phyloP scores from a whole-genome alignment of 192 early-diverging fungal genomes.

The Dimargaris verticillata region DNA sequence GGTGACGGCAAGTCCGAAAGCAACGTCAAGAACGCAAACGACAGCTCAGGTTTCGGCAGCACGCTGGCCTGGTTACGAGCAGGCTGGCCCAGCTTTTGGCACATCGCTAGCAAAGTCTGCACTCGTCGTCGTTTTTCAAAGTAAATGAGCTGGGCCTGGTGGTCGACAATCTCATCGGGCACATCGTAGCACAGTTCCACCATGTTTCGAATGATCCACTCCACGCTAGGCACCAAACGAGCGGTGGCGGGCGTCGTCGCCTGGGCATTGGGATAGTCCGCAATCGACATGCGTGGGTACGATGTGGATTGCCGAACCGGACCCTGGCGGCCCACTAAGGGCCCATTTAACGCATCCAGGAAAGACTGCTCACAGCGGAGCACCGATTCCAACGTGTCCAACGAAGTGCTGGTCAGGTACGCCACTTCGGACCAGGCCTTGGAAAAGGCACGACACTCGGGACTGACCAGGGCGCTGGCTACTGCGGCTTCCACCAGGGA shows the following conservation, averaged over 20 bases:
- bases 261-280: constrained; percentile 17
- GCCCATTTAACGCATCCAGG: background rate
- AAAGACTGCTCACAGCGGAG: constrained; percentile 17
- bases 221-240: constrained; percentile 46
- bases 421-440: constrained; percentile 47
- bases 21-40: background rate
- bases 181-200: constrained; percentile 49
- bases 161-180: constrained; percentile 34
- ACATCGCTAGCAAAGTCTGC: constrained; percentile 36
- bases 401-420: constrained; percentile 24
- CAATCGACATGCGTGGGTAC: constrained; percentile 17
- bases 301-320: constrained; percentile 15
- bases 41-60: background rate
- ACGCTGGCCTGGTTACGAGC: background rate
- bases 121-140: constrained; percentile 52
- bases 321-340: no score
- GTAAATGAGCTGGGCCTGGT: constrained; percentile 35
- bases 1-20: background rate
- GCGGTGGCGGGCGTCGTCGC: constrained; percentile 21
- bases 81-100: constrained; percentile 23
- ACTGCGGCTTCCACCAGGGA: constrained; percentile 55
- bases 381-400: constrained; percentile 38
- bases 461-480: constrained; percentile 49
- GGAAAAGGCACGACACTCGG: constrained; percentile 44
- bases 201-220: constrained; percentile 58